Conservation (phyloP, 352 stramenopile genomes). For the Globisporangium solare region DNA sequence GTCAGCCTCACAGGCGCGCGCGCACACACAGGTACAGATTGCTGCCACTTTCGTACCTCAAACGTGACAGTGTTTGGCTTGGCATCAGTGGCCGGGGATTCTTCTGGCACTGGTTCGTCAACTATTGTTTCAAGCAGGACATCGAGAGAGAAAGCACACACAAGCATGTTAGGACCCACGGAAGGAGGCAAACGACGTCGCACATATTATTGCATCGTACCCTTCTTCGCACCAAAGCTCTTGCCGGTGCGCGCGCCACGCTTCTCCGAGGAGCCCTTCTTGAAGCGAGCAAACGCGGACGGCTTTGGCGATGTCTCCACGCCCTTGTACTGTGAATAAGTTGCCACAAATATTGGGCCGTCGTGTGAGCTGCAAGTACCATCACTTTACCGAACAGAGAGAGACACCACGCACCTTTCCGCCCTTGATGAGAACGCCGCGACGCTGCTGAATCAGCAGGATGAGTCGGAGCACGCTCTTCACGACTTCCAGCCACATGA, state of each 20-base stretch:
- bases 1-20: neutral
- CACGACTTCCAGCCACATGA: conserved; percentile 72
- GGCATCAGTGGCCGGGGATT: conserved; percentile 9
- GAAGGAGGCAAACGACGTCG: conserved; percentile 2
- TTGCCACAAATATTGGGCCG: neutral
- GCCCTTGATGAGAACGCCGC: conserved; percentile 46
- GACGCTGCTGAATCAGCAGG: conserved; percentile 56
- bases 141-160: neutral
- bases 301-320: conserved; percentile 37
- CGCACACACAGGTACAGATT: neutral
- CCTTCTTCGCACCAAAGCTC: conserved; percentile 48
- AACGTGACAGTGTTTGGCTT: conserved; percentile 48
- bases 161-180: neutral
- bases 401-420: conserved; percentile 40
- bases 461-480: conserved; percentile 69
- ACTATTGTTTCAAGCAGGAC: conserved; percentile 7
- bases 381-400: neutral
- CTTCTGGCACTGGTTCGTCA: conserved; percentile 22
- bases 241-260: conserved; percentile 67
- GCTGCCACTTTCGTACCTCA: conserved; percentile 22
- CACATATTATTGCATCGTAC: conserved; percentile 3
- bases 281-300: conserved; percentile 58
- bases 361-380: neutral
- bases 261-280: conserved; percentile 40
- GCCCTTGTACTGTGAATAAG: conserved; percentile 39